Base-by-base conservation (phyloP, 1,284 basidiomycete species). In the Vanrija humicola region DNA sequence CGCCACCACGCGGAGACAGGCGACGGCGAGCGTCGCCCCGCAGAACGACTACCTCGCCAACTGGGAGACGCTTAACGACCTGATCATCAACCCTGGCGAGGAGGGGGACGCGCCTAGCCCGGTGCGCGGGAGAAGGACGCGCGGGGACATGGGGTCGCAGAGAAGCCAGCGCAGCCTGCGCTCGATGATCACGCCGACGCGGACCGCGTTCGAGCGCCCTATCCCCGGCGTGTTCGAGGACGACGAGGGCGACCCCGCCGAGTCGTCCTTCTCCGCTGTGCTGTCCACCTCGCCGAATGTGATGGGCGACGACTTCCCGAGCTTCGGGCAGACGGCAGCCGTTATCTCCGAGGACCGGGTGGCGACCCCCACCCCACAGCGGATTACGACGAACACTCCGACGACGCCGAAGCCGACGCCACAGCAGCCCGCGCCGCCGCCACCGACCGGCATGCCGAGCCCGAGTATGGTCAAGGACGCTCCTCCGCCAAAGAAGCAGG, bases 31-130 rank as follows among this genome's bases (percentile, higher is more conserved):
- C n/a, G 54, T 60, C 1, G 38, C 44, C 0, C 55, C 49, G 2
- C 55, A 61, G 50, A 50, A 42, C 48, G 59, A 61, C 55, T 58
- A 59, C 25, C 52, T 66, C n/a, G 64, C 65, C 23, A 70, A 71
- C 49, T 73, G 71, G 71, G 61, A 65, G 45, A 54, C 61, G 1
- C 62, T 73, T 9, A 62, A 64, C 10, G 69, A 71, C 21, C 57
- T 73, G 19, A 56, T 65, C 3, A 58, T 52, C 34, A 12, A 34
- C 12, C 34, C 34, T 5, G 34, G 12, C 5, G 12, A 34, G 10
- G 12, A 12, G 9, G 34, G 12, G 12, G 14, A 12, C 2, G 3
- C 12, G 12, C 34, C 34, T 3, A 42, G 40, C n/a, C 40, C n/a
- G 34, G 12, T 34, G 7, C 12, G 34, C 34, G 34, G 34, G 5